Evolutionary conservation across 768 basidiomycete genomes (phyloP), one percentile per base, ranked within the genome.

Genomic region (Pulveroboletus sp.): DNA sequence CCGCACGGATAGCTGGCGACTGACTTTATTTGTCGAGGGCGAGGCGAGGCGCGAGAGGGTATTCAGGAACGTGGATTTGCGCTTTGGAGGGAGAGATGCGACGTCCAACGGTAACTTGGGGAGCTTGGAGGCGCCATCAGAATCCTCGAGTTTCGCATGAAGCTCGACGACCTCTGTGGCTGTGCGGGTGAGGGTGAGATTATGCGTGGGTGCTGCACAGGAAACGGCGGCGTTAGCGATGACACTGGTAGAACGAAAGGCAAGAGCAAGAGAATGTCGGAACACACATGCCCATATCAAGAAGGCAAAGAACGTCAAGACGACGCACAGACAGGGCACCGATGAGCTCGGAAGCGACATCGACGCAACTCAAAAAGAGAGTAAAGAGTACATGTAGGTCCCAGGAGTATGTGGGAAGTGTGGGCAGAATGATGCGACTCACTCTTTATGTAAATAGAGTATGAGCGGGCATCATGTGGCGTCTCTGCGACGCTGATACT

Each of bases 401-500:
- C 30, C 17, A 45, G 55, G 46, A 39, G 36, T 50, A 47, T 54
- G 57, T 58, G 55, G 27, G 55, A 62, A 52, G 49, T 51, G 63
- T 57, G 62, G 60, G 56, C 31, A 48, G 43, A 58, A 57, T 42
- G 54, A 57, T 54, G 42, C 47, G 50, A 59, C 88, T 76, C 69
- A 92, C 90, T 93, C 79, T 91, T 93, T 71, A 93, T 82, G 75
- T 93, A 93, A 63, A 93, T 78, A 64, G 80, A 84, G 73, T 85
- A 93, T 49, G 66, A 68, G 56, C 76, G 73, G 40, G 82, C 65
- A 69, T 87, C 84, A 66, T 89, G 79, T 21, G 86, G 86, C 46
- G 82, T 84, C 73, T 91, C 88, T 55, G 91, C 91, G 56, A 92
- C 89, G 66, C 86, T 89, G 64, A 93, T 81, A 61, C 82, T 82